Evolutionary conservation across 441 rosid genomes (phyloP).

Genomic region (Eutrema salsugineum): DNA sequence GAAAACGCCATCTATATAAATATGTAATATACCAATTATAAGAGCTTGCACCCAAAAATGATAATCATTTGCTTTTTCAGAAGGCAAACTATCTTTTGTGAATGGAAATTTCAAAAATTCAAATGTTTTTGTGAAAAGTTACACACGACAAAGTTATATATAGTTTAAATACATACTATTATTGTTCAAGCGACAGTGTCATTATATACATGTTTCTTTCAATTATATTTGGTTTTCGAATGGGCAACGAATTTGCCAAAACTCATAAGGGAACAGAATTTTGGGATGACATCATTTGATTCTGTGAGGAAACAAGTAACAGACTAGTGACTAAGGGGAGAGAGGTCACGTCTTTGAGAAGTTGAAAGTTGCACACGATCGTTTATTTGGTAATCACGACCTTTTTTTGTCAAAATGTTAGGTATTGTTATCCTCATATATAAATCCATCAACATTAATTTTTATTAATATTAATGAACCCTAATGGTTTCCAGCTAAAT

Average conservation of each 20-base stretch:
- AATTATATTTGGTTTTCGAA: background rate
- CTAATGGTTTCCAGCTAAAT: constrained; percentile 14
- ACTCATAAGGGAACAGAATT: background rate
- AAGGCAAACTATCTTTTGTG: no score
- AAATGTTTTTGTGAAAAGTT: background rate
- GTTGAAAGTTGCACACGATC: constrained; percentile 13
- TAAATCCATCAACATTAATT: background rate
- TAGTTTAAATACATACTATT: background rate
- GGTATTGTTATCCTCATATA: background rate
- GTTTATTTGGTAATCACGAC: background rate
- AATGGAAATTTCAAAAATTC: background rate
- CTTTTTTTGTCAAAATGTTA: background rate
- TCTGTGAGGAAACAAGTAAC: constrained; percentile 23
- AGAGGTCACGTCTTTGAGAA: constrained; percentile 11
- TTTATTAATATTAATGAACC: background rate
- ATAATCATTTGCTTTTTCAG: no score
- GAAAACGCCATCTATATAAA: background rate
- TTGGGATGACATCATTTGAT: constrained; percentile 9
- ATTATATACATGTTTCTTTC: background rate
- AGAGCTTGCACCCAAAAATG: no score
- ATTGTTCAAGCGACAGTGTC: background rate
- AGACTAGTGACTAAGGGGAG: constrained; percentile 4
- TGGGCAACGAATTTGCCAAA: constrained; percentile 5
- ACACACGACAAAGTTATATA: background rate
- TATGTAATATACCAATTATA: background rate